Percentiles rank a stretch among this genome's conserved stretches.
phyloP scores from a whole-genome alignment of 2,329 filamentous ascomycete genomes.

The Dothideomycetidae sp. region DNA sequence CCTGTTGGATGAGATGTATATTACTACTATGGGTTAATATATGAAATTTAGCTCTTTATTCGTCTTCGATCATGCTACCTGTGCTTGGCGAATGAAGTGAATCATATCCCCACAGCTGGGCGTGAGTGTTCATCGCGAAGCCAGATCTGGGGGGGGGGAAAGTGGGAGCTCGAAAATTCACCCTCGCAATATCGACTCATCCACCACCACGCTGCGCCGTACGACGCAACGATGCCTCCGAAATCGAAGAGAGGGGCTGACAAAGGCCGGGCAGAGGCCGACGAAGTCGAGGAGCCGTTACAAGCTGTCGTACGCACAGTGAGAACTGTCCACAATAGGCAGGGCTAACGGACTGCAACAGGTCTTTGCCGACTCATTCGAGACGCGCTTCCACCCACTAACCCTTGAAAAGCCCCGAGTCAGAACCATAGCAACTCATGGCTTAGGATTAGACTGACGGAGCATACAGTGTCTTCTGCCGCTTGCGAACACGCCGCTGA shows the following conservation, averaged over 20 bases:
- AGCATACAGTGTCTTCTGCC: constrained; percentile 66
- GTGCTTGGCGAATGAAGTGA: too few species aligned
- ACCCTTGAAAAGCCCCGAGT: constrained; percentile 68
- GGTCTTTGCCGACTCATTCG: constrained; percentile 89
- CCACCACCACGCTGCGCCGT: background rate
- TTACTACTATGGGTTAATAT: constrained; percentile 1
- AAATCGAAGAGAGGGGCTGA: constrained; percentile 32
- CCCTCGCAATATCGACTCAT: background rate
- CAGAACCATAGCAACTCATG: too few species aligned
- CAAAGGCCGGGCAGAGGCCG: constrained; percentile 33
- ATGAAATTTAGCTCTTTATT: background rate
- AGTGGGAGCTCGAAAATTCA: constrained; percentile 7
- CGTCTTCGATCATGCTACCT: too few species aligned
- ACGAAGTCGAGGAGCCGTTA: constrained; percentile 46
- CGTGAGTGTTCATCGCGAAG: too few species aligned
- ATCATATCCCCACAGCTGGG: too few species aligned
- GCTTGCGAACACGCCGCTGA: constrained; percentile 82
- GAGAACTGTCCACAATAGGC: constrained; percentile 5
- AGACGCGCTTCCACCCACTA: constrained; percentile 81
- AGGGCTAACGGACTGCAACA: constrained; percentile 24
- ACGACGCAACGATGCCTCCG: constrained; percentile 29
- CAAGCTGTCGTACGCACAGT: constrained; percentile 43
- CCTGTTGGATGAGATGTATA: constrained; percentile 7
- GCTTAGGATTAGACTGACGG: too few species aligned
- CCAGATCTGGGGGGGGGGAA: too few species aligned